phyloP scores from a whole-genome alignment of 2,329 filamentous ascomycete species.

The Catunica adiposa region DNA sequence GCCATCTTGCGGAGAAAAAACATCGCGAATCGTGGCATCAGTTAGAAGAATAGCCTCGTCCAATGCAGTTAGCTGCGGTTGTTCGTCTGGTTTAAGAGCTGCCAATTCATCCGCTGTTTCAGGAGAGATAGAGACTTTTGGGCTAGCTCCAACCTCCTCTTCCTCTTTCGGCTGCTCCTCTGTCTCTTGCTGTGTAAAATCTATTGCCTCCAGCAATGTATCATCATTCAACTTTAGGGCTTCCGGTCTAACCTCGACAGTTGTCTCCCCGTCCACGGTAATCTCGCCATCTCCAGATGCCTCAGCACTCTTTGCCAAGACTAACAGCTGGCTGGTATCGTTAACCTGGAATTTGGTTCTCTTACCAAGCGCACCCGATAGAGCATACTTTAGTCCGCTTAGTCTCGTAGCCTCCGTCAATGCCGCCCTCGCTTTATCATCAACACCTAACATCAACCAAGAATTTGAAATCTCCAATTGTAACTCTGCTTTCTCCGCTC shows the following conservation, averaged over 20 bases:
- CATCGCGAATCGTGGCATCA: constrained; percentile 77
- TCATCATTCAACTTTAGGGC: constrained; percentile 77
- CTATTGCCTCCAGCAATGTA: constrained; percentile 74
- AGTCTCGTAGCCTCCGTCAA: constrained; percentile 49
- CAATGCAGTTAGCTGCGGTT: constrained; percentile 65
- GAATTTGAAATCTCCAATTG: constrained; percentile 69
- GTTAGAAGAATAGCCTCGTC: constrained; percentile 86
- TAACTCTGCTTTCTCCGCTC: constrained; percentile 47
- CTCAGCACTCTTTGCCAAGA: constrained; percentile 61
- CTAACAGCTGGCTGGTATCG: constrained; percentile 73
- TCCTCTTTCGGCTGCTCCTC: constrained; percentile 31
- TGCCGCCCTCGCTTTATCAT: constrained; percentile 55
- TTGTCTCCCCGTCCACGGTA: constrained; percentile 15
- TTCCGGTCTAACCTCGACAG: constrained; percentile 34
- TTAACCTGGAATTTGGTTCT: constrained; percentile 65
- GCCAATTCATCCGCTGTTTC: constrained; percentile 30
- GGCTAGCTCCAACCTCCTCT: constrained; percentile 42
- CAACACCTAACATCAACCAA: constrained; percentile 68
- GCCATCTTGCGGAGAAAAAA: constrained; percentile 63
- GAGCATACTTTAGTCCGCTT: constrained; percentile 60
- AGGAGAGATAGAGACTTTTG: not conserved
- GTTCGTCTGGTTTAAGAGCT: constrained; percentile 55
- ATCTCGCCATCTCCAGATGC: constrained; percentile 18
- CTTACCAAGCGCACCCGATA: constrained; percentile 79
- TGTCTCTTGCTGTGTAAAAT: constrained; percentile 45